Conservation (phyloP, 2,329 filamentous ascomycete species). For the Nectriaceae sp. region DNA sequence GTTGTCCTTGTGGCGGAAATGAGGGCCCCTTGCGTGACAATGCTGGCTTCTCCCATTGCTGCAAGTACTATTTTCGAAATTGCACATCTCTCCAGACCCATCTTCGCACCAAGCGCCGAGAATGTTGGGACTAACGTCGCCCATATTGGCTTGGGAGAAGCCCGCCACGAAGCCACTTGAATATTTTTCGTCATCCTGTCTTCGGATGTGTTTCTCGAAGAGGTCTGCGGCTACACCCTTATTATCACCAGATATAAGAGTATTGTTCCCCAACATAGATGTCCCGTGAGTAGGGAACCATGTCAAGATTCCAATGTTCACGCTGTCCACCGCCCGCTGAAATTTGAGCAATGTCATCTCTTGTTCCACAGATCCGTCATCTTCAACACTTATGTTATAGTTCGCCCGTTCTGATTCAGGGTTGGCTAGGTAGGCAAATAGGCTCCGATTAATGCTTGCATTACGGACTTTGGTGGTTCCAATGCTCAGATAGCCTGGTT, state of each 20-base stretch:
- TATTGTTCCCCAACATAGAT: conserved; percentile 88
- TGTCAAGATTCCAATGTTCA: conserved; percentile 77
- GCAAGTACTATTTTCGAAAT: conserved; percentile 79
- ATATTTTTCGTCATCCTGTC: conserved; percentile 50
- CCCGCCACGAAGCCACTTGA: conserved; percentile 76
- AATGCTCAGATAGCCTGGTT: conserved; percentile 65
- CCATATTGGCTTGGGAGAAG: conserved; percentile 89
- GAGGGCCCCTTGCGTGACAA: conserved; percentile 72
- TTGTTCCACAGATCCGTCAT: conserved; percentile 63
- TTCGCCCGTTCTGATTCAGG: conserved; percentile 69
- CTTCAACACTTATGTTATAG: conserved; percentile 51
- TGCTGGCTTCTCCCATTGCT: conserved; percentile 62
- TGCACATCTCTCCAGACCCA: conserved; percentile 69
- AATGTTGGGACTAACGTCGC: conserved; percentile 84
- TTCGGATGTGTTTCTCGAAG: conserved; percentile 71
- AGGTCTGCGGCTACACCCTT: conserved; percentile 87
- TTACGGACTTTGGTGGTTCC: conserved; percentile 62
- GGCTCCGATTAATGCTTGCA: conserved; percentile 81
- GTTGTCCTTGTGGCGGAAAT: conserved; percentile 65
- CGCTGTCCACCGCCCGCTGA: conserved; percentile 67
- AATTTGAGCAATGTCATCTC: conserved; percentile 78
- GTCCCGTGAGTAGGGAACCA: conserved; percentile 94
- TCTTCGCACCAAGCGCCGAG: conserved; percentile 87
- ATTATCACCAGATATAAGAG: conserved; percentile 85
- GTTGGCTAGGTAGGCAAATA: conserved; percentile 83